Evolutionary conservation across 331 rosid genomes (phyloP).

Genomic region (Acacia concinna): DNA sequence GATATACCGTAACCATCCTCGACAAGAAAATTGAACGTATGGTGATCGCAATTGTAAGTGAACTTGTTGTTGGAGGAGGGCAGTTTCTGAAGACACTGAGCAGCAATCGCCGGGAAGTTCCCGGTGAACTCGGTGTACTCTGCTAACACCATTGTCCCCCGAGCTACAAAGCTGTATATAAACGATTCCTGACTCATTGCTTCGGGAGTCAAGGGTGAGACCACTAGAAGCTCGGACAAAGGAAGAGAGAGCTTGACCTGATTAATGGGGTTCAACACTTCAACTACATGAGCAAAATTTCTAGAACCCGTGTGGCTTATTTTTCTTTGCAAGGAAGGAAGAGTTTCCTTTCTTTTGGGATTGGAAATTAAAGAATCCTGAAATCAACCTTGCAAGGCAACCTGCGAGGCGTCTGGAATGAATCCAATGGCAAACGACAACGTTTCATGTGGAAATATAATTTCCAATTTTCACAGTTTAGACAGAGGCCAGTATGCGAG

Average conservation of each 20-base stretch:
- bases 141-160: conserved; percentile 82
- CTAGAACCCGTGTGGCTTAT: neutral
- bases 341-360: conserved; percentile 10
- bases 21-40: conserved; percentile 79
- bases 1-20: conserved; percentile 83
- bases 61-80: conserved; percentile 68
- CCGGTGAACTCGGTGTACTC: conserved; percentile 94
- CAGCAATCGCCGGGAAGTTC: conserved; percentile 88
- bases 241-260: conserved; percentile 5
- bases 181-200: conserved; percentile 85
- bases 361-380: conserved; percentile 29
- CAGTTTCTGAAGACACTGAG: conserved; percentile 80
- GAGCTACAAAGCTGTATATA: conserved; percentile 86
- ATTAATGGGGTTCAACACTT: neutral
- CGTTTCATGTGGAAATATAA: neutral
- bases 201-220: conserved; percentile 30
- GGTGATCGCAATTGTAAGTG: conserved; percentile 82
- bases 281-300: neutral
- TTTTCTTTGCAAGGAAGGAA: conserved; percentile 20
- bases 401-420: neutral
- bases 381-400: neutral
- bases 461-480: neutral
- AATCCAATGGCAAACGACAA: neutral
- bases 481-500: neutral
- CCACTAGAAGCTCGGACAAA: conserved; percentile 20